phyloP scores from a whole-genome alignment of 106 monocot genomes.

The Apostasia shenzhenica region DNA sequence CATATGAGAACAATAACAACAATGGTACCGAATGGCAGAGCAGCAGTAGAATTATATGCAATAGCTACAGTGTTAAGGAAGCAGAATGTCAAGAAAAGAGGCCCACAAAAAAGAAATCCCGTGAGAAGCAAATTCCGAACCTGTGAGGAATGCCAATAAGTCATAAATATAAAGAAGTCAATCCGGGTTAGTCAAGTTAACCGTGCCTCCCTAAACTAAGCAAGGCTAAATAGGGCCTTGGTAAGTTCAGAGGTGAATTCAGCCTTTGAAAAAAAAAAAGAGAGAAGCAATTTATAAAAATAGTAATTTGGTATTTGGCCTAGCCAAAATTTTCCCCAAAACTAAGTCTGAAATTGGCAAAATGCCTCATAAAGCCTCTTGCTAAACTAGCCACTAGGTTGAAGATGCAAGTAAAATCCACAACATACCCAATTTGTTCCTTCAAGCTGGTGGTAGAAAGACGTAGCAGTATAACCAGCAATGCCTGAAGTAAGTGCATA shows the following conservation, averaged over 20 bases:
- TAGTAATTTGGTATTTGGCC: no score
- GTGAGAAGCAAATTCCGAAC: slow-evolving; percentile 58
- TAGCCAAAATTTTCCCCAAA: no score
- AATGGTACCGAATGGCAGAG: slow-evolving; percentile 60
- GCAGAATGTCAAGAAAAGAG: slow-evolving; percentile 57
- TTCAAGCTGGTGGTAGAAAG: slow-evolving; percentile 69
- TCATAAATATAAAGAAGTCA: not conserved
- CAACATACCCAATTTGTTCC: slow-evolving; percentile 56
- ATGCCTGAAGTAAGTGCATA: slow-evolving; percentile 67
- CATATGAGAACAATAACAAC: slow-evolving; percentile 58
- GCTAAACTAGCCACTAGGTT: no score
- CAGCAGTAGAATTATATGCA: slow-evolving; percentile 50
- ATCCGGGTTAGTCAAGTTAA: not conserved
- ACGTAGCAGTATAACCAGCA: slow-evolving; percentile 56
- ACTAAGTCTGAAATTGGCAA: no score
- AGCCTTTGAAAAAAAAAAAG: no score
- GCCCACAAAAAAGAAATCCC: slow-evolving; percentile 58
- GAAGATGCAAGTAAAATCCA: not conserved
- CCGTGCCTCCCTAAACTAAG: not conserved
- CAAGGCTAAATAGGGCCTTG: not conserved
- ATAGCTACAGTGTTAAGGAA: slow-evolving; percentile 72
- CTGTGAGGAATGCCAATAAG: slow-evolving; percentile 12
- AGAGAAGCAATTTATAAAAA: no score
- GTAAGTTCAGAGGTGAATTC: not conserved
- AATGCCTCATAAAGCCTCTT: no score